Evolutionary conservation across 345 rosid genomes (phyloP).

Genomic region (Salix udensis): DNA sequence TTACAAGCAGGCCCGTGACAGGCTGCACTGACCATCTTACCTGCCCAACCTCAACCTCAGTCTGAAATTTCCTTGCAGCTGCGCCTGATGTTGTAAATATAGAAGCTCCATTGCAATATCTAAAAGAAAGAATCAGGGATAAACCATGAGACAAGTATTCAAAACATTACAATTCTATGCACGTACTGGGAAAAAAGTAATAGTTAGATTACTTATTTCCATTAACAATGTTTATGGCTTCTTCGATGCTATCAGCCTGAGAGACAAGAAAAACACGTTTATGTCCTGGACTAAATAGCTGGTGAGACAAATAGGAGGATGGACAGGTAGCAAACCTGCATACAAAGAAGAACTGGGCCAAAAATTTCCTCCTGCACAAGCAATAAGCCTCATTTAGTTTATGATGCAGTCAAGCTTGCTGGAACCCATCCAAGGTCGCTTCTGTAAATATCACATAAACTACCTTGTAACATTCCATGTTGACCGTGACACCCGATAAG

Average conservation of each 20-base stretch:
- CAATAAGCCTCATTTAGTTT: neutral
- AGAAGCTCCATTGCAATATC: slow-evolving; percentile 22
- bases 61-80: slow-evolving; percentile 27
- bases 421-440: neutral
- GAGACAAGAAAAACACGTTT: slow-evolving; percentile 1
- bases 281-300: neutral
- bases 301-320: neutral
- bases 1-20: neutral
- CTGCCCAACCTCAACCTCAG: slow-evolving; percentile 26
- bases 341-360: slow-evolving; percentile 57
- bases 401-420: neutral
- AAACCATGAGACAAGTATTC: slow-evolving; percentile 1
- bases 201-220: slow-evolving; percentile 39
- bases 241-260: slow-evolving; percentile 48
- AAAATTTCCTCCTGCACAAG: slow-evolving; percentile 45
- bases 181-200: neutral
- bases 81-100: slow-evolving; percentile 24
- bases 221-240: slow-evolving; percentile 54
- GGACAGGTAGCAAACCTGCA: slow-evolving; percentile 38
- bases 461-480: slow-evolving; percentile 71
- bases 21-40: slow-evolving; percentile 7
- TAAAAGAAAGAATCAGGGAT: neutral
- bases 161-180: neutral
- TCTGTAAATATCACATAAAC: neutral
- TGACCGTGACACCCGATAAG: slow-evolving; percentile 42